A percentile compares a stretch with the other conserved stretches of the same genome.
These are phyloP conservation scores for Alternaria triticina DNA, from an alignment of 2,329 filamentous ascomycete genomes.

Conservation along the genomic window DNA sequence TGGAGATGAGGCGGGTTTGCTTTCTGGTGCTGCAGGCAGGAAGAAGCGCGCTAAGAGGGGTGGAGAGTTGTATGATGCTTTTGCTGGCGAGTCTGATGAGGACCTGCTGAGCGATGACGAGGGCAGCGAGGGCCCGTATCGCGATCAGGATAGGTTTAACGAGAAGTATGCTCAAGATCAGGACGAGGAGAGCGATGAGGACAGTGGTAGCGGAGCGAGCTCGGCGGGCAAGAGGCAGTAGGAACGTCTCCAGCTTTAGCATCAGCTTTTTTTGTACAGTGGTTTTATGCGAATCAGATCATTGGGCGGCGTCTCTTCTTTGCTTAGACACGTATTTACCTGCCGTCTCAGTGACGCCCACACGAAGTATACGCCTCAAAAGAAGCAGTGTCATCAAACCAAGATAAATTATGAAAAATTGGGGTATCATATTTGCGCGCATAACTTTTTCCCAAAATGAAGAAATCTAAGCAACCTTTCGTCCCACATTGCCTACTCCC, in stretches of 20 bases:
- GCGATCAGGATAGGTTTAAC: constrained; percentile 39
- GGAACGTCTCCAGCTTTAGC: background rate
- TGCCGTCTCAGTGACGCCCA: background rate
- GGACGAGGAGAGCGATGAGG: constrained; percentile 28
- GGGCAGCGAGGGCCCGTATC: constrained; percentile 46
- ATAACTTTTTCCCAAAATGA: background rate
- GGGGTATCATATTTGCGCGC: constrained; percentile 24
- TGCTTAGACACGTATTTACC: background rate
- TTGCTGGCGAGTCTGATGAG: constrained; percentile 89
- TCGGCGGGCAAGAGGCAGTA: constrained; percentile 37
- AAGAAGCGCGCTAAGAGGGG: constrained; percentile 66
- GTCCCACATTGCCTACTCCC: constrained; percentile 92
- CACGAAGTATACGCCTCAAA: background rate
- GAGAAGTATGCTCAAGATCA: constrained; percentile 41
- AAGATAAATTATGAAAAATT: background rate
- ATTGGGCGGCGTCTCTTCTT: constrained; percentile 25
- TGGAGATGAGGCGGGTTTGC: constrained; percentile 58
- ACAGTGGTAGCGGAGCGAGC: constrained; percentile 27
- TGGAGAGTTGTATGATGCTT: constrained; percentile 95
- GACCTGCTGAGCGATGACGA: constrained; percentile 60
- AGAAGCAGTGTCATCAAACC: background rate
- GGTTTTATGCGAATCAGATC: constrained; percentile 7
- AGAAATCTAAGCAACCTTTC: constrained; percentile 72
- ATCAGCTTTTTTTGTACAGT: constrained; percentile 1
- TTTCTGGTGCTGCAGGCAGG: constrained; percentile 45